Evolutionary conservation across 2,329 filamentous ascomycete genomes (phyloP), one percentile per base, ranked within the genome.

Genomic region (Neofusicoccum parvum): DNA sequence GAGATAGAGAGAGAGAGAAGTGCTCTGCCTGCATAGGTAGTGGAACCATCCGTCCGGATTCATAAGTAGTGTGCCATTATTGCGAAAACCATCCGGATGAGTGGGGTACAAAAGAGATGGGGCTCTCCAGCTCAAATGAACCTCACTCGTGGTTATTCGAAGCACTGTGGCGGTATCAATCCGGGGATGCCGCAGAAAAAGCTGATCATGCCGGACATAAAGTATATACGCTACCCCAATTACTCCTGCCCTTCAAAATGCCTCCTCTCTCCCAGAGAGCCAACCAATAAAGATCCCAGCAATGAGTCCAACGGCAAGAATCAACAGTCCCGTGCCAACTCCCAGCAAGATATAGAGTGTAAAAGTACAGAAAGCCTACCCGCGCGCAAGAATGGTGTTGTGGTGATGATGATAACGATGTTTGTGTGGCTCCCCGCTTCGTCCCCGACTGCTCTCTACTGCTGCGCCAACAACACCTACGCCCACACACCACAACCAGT

Each of bases 321-420:
- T 20, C 27, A 60, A 36, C 27, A 60, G 11, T 32, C 56, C 43
- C 7, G 48, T 3, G n/a, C 43, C 32, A 10, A 23, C 14, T 46
- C 15, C 56, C 41, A 48, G n/a, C 56, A 17, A 60, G 43, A 60
- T 48, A 48, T 48, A 60, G 48, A 23, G 23, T 48, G 45, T 60
- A 60, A 36, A 60, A 60, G 32, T 60, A 60, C 56, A 60, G 12
- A 60, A 60, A 48, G 43, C 56, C 56, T 60, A 60, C 56, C 56
- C 56, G 45, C 27, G 43, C 56, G 20, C 41, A 37, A 48, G 23
- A 60, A 54, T 54, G 43, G 37, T 43, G 15, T 45, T n/a, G 43
- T 60, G 56, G 43, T 60, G 41, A 32, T 32, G 39, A 39, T 45
- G 54, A 49, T 49, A 20, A 54, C 41, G 36, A 45, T 58, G 53